phyloP scores from a whole-genome alignment of 2,329 filamentous ascomycete genomes.

The Ophiostoma ips region DNA sequence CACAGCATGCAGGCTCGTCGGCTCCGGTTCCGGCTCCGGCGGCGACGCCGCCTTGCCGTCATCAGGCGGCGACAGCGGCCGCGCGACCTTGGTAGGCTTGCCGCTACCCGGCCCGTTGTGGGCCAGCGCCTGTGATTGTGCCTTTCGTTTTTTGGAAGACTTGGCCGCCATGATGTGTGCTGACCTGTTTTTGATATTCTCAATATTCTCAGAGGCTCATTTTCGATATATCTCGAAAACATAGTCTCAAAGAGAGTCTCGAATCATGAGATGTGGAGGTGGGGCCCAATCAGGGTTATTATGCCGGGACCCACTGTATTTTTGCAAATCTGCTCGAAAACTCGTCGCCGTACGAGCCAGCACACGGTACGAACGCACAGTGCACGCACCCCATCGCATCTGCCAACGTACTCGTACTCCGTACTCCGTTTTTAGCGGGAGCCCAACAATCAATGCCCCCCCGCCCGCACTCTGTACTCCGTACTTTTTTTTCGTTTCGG shows the following conservation, averaged over 20 bases:
- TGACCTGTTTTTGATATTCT: neutral
- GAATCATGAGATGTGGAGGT: neutral
- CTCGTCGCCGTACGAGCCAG: no score
- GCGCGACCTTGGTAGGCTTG: neutral
- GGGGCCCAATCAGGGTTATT: neutral
- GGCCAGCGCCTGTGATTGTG: neutral
- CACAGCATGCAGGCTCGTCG: slow-evolving; percentile 35
- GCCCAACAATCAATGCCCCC: no score
- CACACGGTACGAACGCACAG: no score
- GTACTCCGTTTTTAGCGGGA: no score
- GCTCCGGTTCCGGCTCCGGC: no score
- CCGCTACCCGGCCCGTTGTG: neutral
- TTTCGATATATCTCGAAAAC: neutral
- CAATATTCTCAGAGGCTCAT: neutral
- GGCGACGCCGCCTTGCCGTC: neutral
- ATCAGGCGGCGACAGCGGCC: neutral
- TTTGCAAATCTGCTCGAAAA: neutral
- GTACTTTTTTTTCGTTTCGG: no score
- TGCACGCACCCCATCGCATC: no score
- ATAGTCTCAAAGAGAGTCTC: no score
- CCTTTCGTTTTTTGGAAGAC: neutral
- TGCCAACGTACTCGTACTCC: neutral
- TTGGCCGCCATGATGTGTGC: no score
- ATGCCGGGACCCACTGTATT: neutral
- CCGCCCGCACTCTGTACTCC: no score